Evolutionary conservation across 257 asterid genomes (phyloP), one percentile per base, ranked within the genome.

Genomic region (Nicotiana sylvestris): DNA sequence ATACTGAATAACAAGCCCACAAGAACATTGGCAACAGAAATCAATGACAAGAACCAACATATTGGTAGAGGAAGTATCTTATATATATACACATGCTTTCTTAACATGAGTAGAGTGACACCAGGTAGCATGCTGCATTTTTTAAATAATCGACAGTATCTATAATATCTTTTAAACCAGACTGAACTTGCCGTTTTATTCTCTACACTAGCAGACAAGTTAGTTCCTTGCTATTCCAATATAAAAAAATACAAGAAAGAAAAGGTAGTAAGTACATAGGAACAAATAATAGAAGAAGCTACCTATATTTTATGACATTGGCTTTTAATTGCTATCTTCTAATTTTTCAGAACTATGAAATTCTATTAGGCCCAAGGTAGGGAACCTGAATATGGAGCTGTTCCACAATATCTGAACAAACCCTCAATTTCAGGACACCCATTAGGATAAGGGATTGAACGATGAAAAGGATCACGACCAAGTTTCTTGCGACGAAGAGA

Each of bases 361-460:
- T 53, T 67, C 17, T 82, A 78, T 80, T 76, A 56, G 79, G 89
- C 88, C 99, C 98, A 96, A 32, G 98, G 99, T 69, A 96, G 91
- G 77, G 80, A 83, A 37, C 92, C 97, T 43, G 94, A 91, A 89
- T 91, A 96, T 37, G 92, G 91, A 76, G 87, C 83, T 85, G 89
- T 70, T 12, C 98, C 97, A 89, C 99, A 96, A 67, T 91, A 93
- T 76, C 87, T 89, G 83, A 96, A 94, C 90, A 96, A 81, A 8
- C 94, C 94, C 81, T 88, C 88, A 16, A 96, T 92, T 86, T 96
- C 99, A 6, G 98, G 99, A 62, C 98, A 96, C 10, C 98, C 98
- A 69, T 89, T 93, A 12, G 99, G 99, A 86, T 96, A 94, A 80
- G 99, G 99, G 62, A 96, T 86, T 3, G 98, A 83, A 43, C 99